Evolutionary conservation across 2,329 filamentous ascomycete genomes (phyloP).

Genomic region (Talaromyces atroroseus): DNA sequence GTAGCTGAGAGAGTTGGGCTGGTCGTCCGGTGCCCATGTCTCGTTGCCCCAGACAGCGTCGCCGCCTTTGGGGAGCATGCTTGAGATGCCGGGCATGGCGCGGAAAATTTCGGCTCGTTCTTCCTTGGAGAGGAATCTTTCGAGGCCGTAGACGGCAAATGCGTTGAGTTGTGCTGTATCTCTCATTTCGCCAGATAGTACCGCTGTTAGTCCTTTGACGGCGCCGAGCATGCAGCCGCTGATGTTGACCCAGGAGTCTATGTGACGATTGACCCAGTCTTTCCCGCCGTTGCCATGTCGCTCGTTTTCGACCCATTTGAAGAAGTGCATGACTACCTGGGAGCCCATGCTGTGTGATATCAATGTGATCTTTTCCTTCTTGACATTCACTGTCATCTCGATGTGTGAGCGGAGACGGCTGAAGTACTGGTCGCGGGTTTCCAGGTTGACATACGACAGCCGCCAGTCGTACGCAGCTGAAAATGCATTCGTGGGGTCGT

Average conservation of each 20-base stretch:
- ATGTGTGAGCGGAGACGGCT: conserved; percentile 84
- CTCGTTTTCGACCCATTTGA: conserved; percentile 74
- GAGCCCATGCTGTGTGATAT: conserved; percentile 97
- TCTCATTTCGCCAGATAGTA: conserved; percentile 91
- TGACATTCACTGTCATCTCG: conserved; percentile 70
- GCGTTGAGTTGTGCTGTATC: conserved; percentile 95
- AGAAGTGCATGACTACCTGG: conserved; percentile 78
- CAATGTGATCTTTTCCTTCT: conserved; percentile 73
- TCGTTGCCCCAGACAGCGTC: conserved; percentile 91
- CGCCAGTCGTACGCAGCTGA: conserved; percentile 84
- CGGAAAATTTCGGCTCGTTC: conserved; percentile 92
- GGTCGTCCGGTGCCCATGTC: conserved; percentile 83
- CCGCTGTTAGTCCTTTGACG: conserved; percentile 80
- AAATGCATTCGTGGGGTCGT: conserved; percentile 74
- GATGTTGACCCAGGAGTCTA: conserved; percentile 97
- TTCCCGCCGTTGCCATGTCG: conserved; percentile 74
- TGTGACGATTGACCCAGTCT: conserved; percentile 81
- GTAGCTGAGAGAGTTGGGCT: conserved; percentile 62
- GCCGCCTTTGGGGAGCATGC: conserved; percentile 93
- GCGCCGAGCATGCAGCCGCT: conserved; percentile 97
- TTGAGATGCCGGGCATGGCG: conserved; percentile 92
- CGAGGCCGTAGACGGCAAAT: conserved; percentile 92
- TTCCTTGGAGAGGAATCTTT: conserved; percentile 86
- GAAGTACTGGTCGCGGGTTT: conserved; percentile 89
- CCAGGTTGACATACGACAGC: conserved; percentile 81